phyloP scores from a whole-genome alignment of 164 flowering plant species.

The Annona cherimola region DNA sequence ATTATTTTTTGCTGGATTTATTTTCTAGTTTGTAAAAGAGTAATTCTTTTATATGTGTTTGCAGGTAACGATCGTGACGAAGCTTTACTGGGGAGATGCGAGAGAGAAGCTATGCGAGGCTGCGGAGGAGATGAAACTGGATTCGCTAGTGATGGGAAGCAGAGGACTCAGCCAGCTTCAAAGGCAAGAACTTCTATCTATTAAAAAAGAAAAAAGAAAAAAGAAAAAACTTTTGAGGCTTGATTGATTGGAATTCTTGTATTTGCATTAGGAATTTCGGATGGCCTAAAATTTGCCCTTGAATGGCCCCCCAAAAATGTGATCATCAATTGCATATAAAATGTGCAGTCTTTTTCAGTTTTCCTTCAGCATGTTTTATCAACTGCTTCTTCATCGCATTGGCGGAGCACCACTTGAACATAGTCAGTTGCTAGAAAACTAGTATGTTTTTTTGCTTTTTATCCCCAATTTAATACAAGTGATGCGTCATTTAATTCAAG shows the following conservation, averaged over 20 bases:
- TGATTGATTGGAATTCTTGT: neutral
- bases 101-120: constrained; percentile 54
- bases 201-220: too few relatives aligned
- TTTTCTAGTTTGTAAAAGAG: neutral
- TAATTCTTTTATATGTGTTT: neutral
- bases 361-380: too few relatives aligned
- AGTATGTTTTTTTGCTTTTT: too few relatives aligned
- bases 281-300: too few relatives aligned
- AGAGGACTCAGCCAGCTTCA: constrained; percentile 55
- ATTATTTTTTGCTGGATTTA: neutral
- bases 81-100: constrained; percentile 78
- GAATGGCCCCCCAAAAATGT: too few relatives aligned
- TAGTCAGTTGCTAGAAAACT: too few relatives aligned
- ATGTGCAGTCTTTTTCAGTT: neutral
- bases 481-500: too few relatives aligned
- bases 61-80: constrained; percentile 45
- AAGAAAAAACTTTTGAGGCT: neutral
- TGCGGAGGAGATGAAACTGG: constrained; percentile 38
- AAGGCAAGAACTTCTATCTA: too few relatives aligned
- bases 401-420: too few relatives aligned
- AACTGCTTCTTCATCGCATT: too few relatives aligned
- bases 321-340: neutral
- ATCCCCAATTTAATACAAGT: too few relatives aligned
- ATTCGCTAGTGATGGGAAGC: constrained; percentile 64
- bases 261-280: neutral